Percentiles rank a stretch among this genome's conserved stretches.
Evolutionary conservation across 148 eudicot species (phyloP).

Genomic region (Vaccinium vitisidaea): DNA sequence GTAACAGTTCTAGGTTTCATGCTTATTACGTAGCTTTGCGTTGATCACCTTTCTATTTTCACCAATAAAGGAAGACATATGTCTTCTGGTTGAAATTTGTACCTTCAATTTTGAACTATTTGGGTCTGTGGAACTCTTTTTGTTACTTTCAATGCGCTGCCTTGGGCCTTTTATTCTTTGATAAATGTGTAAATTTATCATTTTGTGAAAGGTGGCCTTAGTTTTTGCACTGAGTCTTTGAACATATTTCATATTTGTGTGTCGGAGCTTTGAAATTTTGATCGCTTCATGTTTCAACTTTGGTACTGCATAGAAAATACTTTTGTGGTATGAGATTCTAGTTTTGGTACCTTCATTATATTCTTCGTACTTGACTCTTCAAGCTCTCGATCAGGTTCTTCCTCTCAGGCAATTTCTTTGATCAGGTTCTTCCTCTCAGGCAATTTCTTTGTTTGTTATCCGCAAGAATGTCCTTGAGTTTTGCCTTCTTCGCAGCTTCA

Average conservation of each 20-base stretch:
- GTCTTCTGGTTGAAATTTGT: background rate
- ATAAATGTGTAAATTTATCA: background rate
- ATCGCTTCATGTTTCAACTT: background rate
- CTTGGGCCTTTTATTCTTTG: background rate
- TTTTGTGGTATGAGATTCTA: background rate
- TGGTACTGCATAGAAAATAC: background rate
- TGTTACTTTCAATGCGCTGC: background rate
- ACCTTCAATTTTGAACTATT: background rate
- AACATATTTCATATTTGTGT: slow-evolving; percentile 15
- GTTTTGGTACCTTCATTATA: background rate
- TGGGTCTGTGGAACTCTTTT: slow-evolving; percentile 1
- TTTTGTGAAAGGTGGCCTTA: background rate
- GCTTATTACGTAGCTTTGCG: background rate
- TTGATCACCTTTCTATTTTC: background rate
- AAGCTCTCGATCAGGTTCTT: background rate
- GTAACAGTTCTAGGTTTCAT: background rate
- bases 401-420: background rate
- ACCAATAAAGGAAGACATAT: background rate
- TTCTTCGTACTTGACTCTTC: background rate
- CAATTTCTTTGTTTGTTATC: background rate
- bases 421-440: background rate
- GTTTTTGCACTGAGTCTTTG: background rate
- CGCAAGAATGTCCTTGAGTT: background rate
- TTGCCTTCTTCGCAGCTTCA: background rate
- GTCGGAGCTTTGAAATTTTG: background rate